Base-by-base conservation (phyloP, 495 filamentous ascomycete genomes). In the Penicillium bovifimosum region DNA sequence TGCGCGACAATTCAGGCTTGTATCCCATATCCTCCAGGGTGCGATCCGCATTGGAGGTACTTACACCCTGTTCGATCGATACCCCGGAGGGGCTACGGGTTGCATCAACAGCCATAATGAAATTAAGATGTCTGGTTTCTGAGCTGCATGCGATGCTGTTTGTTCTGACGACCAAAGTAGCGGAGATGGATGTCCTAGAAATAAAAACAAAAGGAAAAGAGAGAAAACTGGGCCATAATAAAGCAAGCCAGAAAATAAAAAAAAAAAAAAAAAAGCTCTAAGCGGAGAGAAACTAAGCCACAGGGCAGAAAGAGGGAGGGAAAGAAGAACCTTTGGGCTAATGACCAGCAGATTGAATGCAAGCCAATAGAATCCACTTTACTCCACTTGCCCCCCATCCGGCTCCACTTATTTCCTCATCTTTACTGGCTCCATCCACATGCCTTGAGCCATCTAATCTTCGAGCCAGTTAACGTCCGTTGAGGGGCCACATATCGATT, bases 1-100 rank as follows among this genome's bases (percentile, higher is more conserved):
- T 75, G 53, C 78, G 68, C 10, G 76, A 71, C 56, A 82, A 59
- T 54, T 82, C 79, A 11, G 71, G 65, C 61, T 74, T 80, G 58
- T 82, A 82, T 5, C 79, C 79, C 71, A 82, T 73, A 54, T 61
- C 62, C 32, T 65, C 62, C 13, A 65, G 52, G 9, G 54, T 63
- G 2, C 52, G 60, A 33, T 65, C 57, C 4, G 62, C 62, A 53
- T 58, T 56, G 26, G 40, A 40, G n/a, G 39, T 54, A 33, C 35
- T 38, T 33, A 45, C 43, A 31, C 62, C 62, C 2, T 53, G 53
- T 17, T 33, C 41, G 24, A 50, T 38, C 20, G 62, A 62, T 16
- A 57, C 45, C 33, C 52, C 48, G 18, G 62, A 65, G 10, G 52
- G 38, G 26, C 59, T 56, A 44, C 62, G 59, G 16, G 38, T 17